Evolutionary conservation across 306 rosid species (phyloP).

Genomic region (Potentilla sterilis): DNA sequence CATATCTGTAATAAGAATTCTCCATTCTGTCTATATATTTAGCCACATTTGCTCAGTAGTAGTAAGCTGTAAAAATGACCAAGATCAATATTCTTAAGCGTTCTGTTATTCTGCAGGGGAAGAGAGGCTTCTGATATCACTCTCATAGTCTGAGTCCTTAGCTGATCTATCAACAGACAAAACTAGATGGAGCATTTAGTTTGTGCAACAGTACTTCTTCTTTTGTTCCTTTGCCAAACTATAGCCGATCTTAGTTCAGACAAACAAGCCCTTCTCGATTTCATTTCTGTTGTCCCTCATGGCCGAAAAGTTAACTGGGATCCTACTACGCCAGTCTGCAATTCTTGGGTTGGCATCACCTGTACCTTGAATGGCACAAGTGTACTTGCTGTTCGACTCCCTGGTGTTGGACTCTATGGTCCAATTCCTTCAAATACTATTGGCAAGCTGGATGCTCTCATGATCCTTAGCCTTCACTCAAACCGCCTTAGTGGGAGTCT

Average conservation of each 20-base stretch:
- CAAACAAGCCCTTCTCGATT: constrained; percentile 77
- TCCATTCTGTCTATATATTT: constrained; percentile 15
- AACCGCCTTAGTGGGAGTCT: constrained; percentile 62
- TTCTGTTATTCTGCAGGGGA: constrained; percentile 42
- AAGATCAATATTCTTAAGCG: constrained; percentile 13
- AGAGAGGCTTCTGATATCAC: constrained; percentile 31
- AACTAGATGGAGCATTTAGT: constrained; percentile 47
- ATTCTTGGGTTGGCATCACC: constrained; percentile 71
- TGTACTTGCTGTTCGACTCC: constrained; percentile 62
- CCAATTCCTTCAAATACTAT: constrained; percentile 63
- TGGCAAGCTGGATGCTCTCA: constrained; percentile 58
- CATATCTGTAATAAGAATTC: background rate
- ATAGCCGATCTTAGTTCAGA: constrained; percentile 63
- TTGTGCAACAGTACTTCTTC: constrained; percentile 32
- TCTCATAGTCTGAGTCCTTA: constrained; percentile 15
- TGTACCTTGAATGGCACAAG: constrained; percentile 48
- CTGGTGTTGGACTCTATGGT: constrained; percentile 65
- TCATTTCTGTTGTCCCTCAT: constrained; percentile 65
- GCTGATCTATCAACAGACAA: constrained; percentile 26
- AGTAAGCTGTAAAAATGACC: constrained; percentile 12
- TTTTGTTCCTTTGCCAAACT: constrained; percentile 32
- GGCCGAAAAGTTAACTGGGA: constrained; percentile 66
- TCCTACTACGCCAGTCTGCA: constrained; percentile 53
- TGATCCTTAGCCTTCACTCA: constrained; percentile 69
- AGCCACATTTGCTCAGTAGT: constrained; percentile 2